A percentile compares a stretch with the other conserved stretches of the same genome.
phyloP scores from a whole-genome alignment of 371 early-diverging fungal genomes.

The Syncephalastrum monosporum region DNA sequence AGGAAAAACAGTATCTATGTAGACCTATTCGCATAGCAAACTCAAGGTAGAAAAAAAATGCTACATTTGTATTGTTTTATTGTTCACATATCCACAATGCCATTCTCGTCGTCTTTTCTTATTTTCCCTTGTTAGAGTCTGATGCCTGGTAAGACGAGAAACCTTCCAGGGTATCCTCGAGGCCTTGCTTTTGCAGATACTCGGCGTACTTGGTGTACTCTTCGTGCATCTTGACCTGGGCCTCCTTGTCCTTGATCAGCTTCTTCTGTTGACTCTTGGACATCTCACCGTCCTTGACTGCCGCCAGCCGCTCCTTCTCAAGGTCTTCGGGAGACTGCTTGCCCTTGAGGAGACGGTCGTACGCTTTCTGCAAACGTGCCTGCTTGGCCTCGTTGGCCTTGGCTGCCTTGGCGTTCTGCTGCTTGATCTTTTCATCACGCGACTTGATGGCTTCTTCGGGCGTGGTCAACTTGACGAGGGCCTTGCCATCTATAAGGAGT shows the following conservation, averaged over 20 bases:
- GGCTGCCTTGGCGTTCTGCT: slow-evolving; percentile 67
- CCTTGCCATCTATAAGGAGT: slow-evolving; percentile 66
- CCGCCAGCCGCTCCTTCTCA: slow-evolving; percentile 80
- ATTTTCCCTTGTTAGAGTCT: slow-evolving; percentile 1
- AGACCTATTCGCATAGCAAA: too few species aligned
- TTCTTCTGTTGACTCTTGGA: slow-evolving; percentile 86
- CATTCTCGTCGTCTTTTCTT: background rate
- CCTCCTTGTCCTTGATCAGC: slow-evolving; percentile 81
- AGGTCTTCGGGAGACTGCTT: slow-evolving; percentile 73
- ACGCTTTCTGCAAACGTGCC: slow-evolving; percentile 59
- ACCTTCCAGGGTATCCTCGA: slow-evolving; percentile 3
- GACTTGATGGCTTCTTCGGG: slow-evolving; percentile 68
- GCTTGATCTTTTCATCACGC: slow-evolving; percentile 60
- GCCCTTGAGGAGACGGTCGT: slow-evolving; percentile 67
- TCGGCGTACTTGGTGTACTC: slow-evolving; percentile 63
- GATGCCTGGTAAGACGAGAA: slow-evolving; percentile 9
- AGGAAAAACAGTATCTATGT: too few species aligned
- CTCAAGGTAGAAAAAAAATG: too few species aligned
- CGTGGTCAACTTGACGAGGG: slow-evolving; percentile 88
- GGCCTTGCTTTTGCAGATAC: slow-evolving; percentile 6
- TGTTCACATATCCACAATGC: background rate
- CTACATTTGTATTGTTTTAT: background rate
- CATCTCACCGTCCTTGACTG: slow-evolving; percentile 57
- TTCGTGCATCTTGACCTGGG: slow-evolving; percentile 83
- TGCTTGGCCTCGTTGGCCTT: slow-evolving; percentile 60